Evolutionary conservation across 257 asterid species (phyloP), one percentile per base, ranked within the genome.

Genomic region (Verbascum thapsus): DNA sequence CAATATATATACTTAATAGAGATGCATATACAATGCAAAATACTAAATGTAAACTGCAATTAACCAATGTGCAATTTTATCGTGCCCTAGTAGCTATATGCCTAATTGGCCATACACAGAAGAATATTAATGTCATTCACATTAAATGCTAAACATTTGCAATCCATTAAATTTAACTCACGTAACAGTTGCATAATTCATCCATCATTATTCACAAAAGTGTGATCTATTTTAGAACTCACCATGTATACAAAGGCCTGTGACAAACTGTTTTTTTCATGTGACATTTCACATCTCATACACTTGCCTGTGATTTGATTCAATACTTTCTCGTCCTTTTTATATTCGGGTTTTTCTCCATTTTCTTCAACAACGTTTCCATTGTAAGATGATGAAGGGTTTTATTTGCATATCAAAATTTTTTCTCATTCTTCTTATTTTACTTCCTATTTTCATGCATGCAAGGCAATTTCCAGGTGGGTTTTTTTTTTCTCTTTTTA

Each of bases 301-400:
- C 85, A 60, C 61, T 79, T 70, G 68, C 80, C 77, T 82, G 94
- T 86, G 95, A 88, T 74, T 78, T 76, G 85, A 83, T 82, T 86
- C 87, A 86, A 80, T 77, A 10, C 83, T 16, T 8, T 50, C 44
- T 53, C 8, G 7, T 23, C 6, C 69, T n/a, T n/a, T 85, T 74
- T 80, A 76, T 72, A 82, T 63, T 15, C 55, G n/a, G 11, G 32
- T 6, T 44, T 53, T 20, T 12, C 54, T 30, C 53, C 10, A 49
- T 63, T 53, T 37, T 4, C 61, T 53, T 53, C 43, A 2, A 5
- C 10, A 38, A 61, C 7, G 50, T 56, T 52, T 52, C 5, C 32
- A 26, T 26, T 17, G 54, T 10, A 54, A 17, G 47, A 65, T 12
- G 66, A 79, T 74, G 85, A 78, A 66, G 70, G 63, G 81, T 22